Conservation (phyloP, 495 filamentous ascomycete genomes). For the Hypoxylon perforatum region DNA sequence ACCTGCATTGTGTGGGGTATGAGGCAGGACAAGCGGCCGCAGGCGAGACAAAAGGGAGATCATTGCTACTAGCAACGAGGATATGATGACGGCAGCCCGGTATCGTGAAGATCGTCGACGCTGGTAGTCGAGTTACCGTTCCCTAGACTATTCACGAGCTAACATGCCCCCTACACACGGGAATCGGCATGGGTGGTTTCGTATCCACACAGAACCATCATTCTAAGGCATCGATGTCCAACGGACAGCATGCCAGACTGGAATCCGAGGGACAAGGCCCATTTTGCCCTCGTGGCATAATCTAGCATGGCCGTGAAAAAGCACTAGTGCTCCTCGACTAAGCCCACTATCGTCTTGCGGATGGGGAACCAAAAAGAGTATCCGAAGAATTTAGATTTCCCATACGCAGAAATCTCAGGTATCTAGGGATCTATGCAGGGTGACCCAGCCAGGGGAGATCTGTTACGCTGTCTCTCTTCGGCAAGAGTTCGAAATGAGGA, state of each 20-base stretch:
- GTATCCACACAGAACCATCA: slow-evolving; percentile 4
- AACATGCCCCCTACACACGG: slow-evolving; percentile 13
- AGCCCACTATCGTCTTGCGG: slow-evolving; percentile 22
- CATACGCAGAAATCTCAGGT: slow-evolving; percentile 33
- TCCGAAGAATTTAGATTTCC: slow-evolving; percentile 26
- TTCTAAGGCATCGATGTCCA: slow-evolving; percentile 36
- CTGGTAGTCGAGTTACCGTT: slow-evolving; percentile 13
- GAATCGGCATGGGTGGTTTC: slow-evolving; percentile 1
- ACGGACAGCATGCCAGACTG: slow-evolving; percentile 19
- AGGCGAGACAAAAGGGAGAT: slow-evolving; percentile 28
- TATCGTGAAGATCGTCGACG: slow-evolving; percentile 41
- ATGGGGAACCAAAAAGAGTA: slow-evolving; percentile 17
- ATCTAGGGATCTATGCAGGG: slow-evolving; percentile 32
- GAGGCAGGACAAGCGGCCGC: slow-evolving; percentile 36
- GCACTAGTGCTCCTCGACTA: slow-evolving; percentile 23
- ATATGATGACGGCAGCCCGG: slow-evolving; percentile 1
- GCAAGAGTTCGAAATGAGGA: slow-evolving; percentile 28
- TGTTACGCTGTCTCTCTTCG: slow-evolving; percentile 33
- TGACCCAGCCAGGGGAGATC: slow-evolving; percentile 43
- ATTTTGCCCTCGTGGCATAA: slow-evolving; percentile 33
- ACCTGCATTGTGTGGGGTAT: slow-evolving; percentile 38
- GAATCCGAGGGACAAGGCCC: slow-evolving; percentile 26
- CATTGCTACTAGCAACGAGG: not conserved
- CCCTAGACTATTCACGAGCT: slow-evolving; percentile 23
- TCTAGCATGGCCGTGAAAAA: slow-evolving; percentile 19